Evolutionary conservation across 148 eudicot genomes (phyloP).

Genomic region (Silene conica): DNA sequence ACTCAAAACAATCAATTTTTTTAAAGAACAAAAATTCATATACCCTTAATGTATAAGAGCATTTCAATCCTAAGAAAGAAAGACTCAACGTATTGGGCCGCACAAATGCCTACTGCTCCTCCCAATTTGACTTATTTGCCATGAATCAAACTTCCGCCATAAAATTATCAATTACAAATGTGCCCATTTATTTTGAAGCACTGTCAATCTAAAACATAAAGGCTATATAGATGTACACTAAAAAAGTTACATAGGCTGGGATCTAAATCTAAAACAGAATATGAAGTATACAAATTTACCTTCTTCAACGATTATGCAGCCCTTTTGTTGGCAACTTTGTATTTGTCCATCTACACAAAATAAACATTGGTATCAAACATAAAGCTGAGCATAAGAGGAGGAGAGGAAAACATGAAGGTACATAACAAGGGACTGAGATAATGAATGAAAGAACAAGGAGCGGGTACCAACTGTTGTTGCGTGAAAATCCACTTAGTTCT

Average conservation of each 20-base stretch:
- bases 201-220: background rate
- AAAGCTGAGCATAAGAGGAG: background rate
- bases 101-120: background rate
- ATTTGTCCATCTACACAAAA: constrained; percentile 55
- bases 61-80: background rate
- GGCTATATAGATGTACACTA: background rate
- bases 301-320: constrained; percentile 66
- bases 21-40: background rate
- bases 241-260: background rate
- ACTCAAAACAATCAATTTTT: background rate
- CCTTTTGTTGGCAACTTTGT: constrained; percentile 74
- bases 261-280: background rate
- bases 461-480: constrained; percentile 59
- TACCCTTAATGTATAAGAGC: background rate
- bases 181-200: background rate
- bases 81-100: background rate
- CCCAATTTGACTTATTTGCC: background rate
- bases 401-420: background rate
- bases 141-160: background rate
- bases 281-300: constrained; percentile 31
- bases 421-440: background rate
- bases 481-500: constrained; percentile 86
- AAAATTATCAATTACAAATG: background rate
- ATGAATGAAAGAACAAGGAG: background rate
- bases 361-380: constrained; percentile 4